Percentiles rank a stretch among this genome's conserved stretches.
Evolutionary conservation across 805 yeast genomes (phyloP).

Genomic region (Candida sphagnicola): DNA sequence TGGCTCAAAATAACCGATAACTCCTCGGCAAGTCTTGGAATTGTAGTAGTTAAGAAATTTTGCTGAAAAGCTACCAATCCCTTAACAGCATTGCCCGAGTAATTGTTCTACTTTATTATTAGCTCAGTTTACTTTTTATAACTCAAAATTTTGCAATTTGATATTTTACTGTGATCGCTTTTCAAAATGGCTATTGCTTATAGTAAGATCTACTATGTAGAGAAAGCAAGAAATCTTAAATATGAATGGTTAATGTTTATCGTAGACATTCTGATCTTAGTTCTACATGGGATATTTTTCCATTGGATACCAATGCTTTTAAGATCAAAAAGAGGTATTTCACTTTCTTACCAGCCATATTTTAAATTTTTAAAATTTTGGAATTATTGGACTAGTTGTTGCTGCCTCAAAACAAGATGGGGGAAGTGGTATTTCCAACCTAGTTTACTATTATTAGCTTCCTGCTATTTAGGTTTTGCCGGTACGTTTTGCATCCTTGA

Average conservation of each 20-base stretch:
- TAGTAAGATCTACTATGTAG: slow-evolving; percentile 34
- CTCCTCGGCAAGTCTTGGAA: too few relatives aligned
- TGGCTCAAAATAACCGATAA: slow-evolving; percentile 3
- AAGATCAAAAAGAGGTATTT: slow-evolving; percentile 18
- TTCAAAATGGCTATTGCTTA: slow-evolving; percentile 27
- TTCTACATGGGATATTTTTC: slow-evolving; percentile 38
- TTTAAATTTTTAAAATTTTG: slow-evolving; percentile 25
- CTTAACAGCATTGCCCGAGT: too few relatives aligned
- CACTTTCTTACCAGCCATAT: slow-evolving; percentile 14
- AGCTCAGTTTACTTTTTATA: too few relatives aligned
- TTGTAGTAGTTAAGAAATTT: too few relatives aligned
- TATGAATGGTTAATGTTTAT: slow-evolving; percentile 35
- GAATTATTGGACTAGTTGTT: slow-evolving; percentile 24
- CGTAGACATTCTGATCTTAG: slow-evolving; percentile 19
- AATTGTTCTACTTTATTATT: too few relatives aligned
- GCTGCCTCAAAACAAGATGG: slow-evolving; percentile 14
- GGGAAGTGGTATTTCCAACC: slow-evolving; percentile 37
- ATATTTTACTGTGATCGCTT: background rate
- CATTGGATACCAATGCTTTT: slow-evolving; percentile 37
- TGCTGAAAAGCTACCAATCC: too few relatives aligned
- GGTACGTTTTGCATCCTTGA: slow-evolving; percentile 24
- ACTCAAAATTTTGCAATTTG: too few relatives aligned
- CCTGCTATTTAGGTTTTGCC: slow-evolving; percentile 24
- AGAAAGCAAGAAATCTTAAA: slow-evolving; percentile 29
- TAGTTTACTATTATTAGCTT: slow-evolving; percentile 27